Base-by-base conservation (phyloP, 1,139 yeast genomes). In the Blastobotrys proliferans region DNA sequence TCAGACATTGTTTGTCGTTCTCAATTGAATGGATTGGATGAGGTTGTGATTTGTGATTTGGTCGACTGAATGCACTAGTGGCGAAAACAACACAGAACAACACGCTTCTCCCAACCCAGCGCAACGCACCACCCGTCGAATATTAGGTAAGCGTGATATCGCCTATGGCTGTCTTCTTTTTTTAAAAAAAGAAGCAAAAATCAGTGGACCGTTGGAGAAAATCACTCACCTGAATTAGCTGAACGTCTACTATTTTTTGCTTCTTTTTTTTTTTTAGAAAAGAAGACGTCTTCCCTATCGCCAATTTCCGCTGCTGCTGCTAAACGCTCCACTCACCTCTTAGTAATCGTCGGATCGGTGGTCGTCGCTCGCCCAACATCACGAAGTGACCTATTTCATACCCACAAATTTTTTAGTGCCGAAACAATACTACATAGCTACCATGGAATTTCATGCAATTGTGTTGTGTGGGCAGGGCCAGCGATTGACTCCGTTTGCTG, bases 371-470 rank as follows among this genome's bases (percentile, higher is more conserved):
- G 6, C 26, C 26, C 11, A 6, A 11, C 26, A 11, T 8, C 26
- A 22, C 6, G 26, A 22, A 22, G 26, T 8, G 11, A 26, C n/a
- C n/a, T n/a, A n/a, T n/a, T n/a, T n/a, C n/a, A n/a, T n/a, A n/a
- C n/a, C n/a, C n/a, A n/a, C 11, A 24, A 24, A 11, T 11, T 24
- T 24, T 24, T 24, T 8, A 24, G 26, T 24, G 26, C 26, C 26
- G 26, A 24, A 24, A 24, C 8, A 11, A 11, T 8, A 24, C 10
- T 8, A 24, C 26, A 24, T 24, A 24, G 11, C 26, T 24, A 9
- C 26, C 26, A 87, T 88, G 97, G 96, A 88, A 67, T 83, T 88
- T 62, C 95, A 90, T 56, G 97, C 96, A 0, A 74, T 90, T 36
- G 77, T 92, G 24, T 75, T 87, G 48, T 90, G 97, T 66, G 97